phyloP scores from a whole-genome alignment of 2,329 filamentous ascomycete species.

The Sporothrix sp. region DNA sequence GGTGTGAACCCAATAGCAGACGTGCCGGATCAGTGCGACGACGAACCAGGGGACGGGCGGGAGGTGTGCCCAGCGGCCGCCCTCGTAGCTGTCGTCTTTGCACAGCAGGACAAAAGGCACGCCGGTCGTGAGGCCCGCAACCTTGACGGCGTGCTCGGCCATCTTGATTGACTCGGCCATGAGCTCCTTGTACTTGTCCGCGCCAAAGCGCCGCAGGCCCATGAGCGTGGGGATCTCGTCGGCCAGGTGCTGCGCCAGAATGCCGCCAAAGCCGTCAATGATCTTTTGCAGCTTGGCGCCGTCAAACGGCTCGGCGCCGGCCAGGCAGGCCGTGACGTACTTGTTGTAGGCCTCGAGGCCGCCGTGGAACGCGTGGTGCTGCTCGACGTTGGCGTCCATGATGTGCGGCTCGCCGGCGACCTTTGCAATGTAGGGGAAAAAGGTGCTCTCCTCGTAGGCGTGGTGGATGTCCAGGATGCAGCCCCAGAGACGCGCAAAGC shows the following conservation, averaged over 20 bases:
- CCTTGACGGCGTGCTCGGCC: constrained; percentile 19
- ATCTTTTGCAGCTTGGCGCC: constrained; percentile 24
- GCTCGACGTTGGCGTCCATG: constrained; percentile 26
- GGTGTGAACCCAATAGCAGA: constrained; percentile 18
- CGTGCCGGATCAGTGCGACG: constrained; percentile 16
- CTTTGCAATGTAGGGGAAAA: constrained; percentile 27
- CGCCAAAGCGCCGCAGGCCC: constrained; percentile 24
- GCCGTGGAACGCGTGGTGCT: constrained; percentile 26
- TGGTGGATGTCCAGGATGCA: constrained; percentile 25
- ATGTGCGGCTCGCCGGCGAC: constrained; percentile 21
- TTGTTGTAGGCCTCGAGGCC: constrained; percentile 26
- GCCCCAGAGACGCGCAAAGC: constrained; percentile 21
- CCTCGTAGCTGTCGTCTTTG: constrained; percentile 21
- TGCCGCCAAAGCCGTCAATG: constrained; percentile 29
- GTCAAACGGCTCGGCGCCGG: constrained; percentile 23
- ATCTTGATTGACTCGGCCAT: constrained; percentile 14
- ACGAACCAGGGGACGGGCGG: constrained; percentile 19
- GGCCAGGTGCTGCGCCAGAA: constrained; percentile 27
- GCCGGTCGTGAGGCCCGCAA: constrained; percentile 16
- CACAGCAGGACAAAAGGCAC: constrained; percentile 18
- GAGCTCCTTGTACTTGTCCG: constrained; percentile 23
- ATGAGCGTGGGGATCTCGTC: constrained; percentile 32
- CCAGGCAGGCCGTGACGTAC: neutral
- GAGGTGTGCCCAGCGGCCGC: constrained; percentile 25
- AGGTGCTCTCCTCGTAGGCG: constrained; percentile 23